Base-by-base conservation (phyloP, 2,329 filamentous ascomycete species). In the Macrophomina tecta region DNA sequence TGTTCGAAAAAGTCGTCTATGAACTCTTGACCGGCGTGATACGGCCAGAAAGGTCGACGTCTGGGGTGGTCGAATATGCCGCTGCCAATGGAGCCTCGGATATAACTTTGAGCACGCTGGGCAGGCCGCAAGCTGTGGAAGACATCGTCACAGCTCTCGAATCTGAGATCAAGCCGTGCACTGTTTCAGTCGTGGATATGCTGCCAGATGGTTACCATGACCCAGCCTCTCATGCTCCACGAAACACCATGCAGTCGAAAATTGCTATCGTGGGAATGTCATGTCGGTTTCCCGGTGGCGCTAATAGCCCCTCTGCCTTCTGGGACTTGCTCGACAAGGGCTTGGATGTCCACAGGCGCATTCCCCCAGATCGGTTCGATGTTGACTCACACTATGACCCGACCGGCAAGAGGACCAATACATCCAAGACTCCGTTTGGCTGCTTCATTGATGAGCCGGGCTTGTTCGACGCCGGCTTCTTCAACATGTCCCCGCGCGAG, bases 281-380 rank as follows among this genome's bases (percentile, higher is more conserved):
- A 8, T 61, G 74, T n/a, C 58, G 74, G 9, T 70, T 73, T n/a
- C 72, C 72, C 1, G 70, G 66, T 6, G 66, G 68, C 45, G 69
- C 71, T 4, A 61, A 69, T 18, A 67, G 71, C 55, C 64, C 68
- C n/a, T 72, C 79, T 23, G 69, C 70, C 23, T 77, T 81, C 61
- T 80, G 79, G 79, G 69, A 80, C 18, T 48, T 81, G 2, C 65
- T 81, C 2, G 65, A 74, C 11, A 18, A 72, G 3, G 78, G 77
- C 3, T 70, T 71, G 2, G 78, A 81, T 64, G 71, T 76, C 0
- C 72, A 72, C 36, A 67, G 63, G 4, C 64, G 69, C 18, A 72
- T 81, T 0, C 77, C 76, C 0, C 16, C 68, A 1, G 73, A 78
- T 38, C 72, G 77, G 18, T 67, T 65, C 63, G 68, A 71, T 45